Base-by-base conservation (phyloP, 1,139 yeast genomes). In the Pichia kudriavzevii region DNA sequence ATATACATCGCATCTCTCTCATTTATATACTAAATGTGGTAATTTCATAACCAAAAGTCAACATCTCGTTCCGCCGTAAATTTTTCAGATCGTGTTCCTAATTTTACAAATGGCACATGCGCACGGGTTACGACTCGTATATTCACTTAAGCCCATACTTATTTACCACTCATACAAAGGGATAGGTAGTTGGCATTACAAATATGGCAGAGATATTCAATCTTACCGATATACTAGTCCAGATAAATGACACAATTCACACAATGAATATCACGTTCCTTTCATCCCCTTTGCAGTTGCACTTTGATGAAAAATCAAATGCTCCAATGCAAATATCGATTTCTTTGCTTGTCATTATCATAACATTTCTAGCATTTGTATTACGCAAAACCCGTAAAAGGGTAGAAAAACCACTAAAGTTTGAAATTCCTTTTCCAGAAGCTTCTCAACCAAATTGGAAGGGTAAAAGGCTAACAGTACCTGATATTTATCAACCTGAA, bases 381-480 rank as follows among this genome's bases (percentile, higher is more conserved):
- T 30, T 47, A 10, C 50, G 61, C 26, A 55, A 54, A 26, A 48
- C 55, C 2, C 41, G 40, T 22, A 46, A 45, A 28, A 46, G 50
- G 7, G 43, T 43, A 7, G 66, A 61, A 30, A 61, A 56, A 29
- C 65, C 72, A 13, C 48, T 60, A 23, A 75, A 69, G 45, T 66
- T 80, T 46, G 66, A 69, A 30, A 52, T 79, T 11, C 69, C 77
- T 6, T 63, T 79, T 24, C 95, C 95, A 3, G 85, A 75, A 43
- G 91, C 83, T 50, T 93, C 95, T 9, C 72, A 77, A 49, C 87
- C 88, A 5, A 93, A 85, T 55, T 87, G 95, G 95, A 85, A 87
- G 56, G 95, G 95, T 5, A 79, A 76, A 50, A 64, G 95, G 35
- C 64, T 84, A 24, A 72, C 74, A 38, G 79, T 85, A 0, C 65